Evolutionary conservation across 306 rosid species (phyloP).

Genomic region (Dryas alaskensis): DNA sequence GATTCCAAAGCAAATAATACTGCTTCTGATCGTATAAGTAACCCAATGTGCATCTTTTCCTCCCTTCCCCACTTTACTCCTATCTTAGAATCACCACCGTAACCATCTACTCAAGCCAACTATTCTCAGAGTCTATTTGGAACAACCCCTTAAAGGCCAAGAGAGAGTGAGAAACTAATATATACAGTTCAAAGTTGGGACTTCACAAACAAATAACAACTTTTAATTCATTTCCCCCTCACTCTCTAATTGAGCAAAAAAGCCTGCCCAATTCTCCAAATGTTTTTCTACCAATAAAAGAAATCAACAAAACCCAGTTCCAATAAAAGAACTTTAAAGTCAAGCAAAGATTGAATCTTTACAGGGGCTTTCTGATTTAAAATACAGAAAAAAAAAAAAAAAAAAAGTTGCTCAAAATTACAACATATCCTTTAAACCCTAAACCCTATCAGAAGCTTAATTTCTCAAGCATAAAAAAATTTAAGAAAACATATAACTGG

Average conservation of each 20-base stretch:
- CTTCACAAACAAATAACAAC: background rate
- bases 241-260: background rate
- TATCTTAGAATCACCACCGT: background rate
- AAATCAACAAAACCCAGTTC: constrained; percentile 7
- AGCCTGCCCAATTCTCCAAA: background rate
- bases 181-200: background rate
- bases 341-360: background rate
- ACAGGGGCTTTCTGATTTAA: background rate
- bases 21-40: background rate
- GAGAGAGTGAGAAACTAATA: background rate
- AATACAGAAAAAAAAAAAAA: background rate
- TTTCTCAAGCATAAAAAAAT: background rate
- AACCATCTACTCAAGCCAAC: background rate
- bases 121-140: background rate
- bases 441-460: background rate
- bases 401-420: background rate
- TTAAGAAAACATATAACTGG: background rate
- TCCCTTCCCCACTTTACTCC: background rate
- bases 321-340: background rate
- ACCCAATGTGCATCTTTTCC: background rate
- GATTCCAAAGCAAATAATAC: background rate
- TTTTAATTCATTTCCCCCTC: background rate
- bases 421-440: background rate
- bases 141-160: background rate
- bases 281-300: background rate